Evolutionary conservation across 1,139 yeast genomes (phyloP).

Genomic region (Taiozyma onychis): DNA sequence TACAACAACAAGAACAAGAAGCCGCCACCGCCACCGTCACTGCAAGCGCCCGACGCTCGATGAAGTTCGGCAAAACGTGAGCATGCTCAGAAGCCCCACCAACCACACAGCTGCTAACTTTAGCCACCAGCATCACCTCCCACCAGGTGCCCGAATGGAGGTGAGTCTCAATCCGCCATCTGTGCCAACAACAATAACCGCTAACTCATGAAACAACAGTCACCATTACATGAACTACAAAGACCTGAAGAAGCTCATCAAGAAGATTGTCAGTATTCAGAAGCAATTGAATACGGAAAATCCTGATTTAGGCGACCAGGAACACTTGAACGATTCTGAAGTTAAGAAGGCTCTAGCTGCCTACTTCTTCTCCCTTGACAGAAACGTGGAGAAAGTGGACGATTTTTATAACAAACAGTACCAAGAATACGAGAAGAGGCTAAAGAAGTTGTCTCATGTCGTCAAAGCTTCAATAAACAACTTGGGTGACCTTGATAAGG

Average conservation of each 20-base stretch:
- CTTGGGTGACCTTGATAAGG: slow-evolving; percentile 36
- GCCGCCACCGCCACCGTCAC: too few species aligned
- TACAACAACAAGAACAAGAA: too few species aligned
- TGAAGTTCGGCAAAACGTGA: slow-evolving; percentile 83
- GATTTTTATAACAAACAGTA: slow-evolving; percentile 69
- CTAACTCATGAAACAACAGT: slow-evolving; percentile 20
- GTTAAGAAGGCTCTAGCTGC: slow-evolving; percentile 45
- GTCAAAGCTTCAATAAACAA: slow-evolving; percentile 25
- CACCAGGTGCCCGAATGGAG: slow-evolving; percentile 96
- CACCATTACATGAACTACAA: slow-evolving; percentile 80
- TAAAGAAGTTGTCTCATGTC: slow-evolving; percentile 41
- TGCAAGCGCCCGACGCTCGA: slow-evolving; percentile 21
- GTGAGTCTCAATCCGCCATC: slow-evolving; percentile 8
- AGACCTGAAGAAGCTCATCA: slow-evolving; percentile 74
- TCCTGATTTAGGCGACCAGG: slow-evolving; percentile 14
- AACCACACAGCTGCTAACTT: not conserved
- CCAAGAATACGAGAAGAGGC: slow-evolving; percentile 66
- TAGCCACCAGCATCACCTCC: slow-evolving; percentile 36
- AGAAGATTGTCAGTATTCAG: slow-evolving; percentile 37
- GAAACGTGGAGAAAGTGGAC: slow-evolving; percentile 78
- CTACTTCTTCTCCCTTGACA: slow-evolving; percentile 75
- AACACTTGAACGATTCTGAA: slow-evolving; percentile 30
- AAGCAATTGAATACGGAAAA: slow-evolving; percentile 6
- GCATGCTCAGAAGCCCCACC: slow-evolving; percentile 6
- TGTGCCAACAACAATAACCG: slow-evolving; percentile 1